Evolutionary conservation across 306 rosid genomes (phyloP).

Genomic region (Trichosanthes truncata): DNA sequence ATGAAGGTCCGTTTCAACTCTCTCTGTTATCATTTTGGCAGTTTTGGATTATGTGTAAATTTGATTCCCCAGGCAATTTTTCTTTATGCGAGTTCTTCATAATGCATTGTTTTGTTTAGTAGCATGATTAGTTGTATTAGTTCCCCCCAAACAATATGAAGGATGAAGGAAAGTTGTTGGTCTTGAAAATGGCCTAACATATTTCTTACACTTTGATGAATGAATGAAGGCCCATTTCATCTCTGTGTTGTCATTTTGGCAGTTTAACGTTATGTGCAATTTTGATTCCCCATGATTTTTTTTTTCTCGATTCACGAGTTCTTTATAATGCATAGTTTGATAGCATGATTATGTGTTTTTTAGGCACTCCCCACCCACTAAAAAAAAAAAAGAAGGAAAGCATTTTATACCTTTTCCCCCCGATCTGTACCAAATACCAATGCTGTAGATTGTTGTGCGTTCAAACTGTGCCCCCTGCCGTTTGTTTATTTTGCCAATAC

Average conservation of each 20-base stretch:
- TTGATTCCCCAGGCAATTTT: not conserved
- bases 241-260: conserved; percentile 13
- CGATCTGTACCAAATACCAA: not conserved
- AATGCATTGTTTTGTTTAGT: not conserved
- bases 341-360: too few relatives aligned
- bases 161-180: not conserved
- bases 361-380: too few relatives aligned
- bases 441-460: not conserved
- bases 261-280: not conserved
- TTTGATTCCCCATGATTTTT: too few relatives aligned
- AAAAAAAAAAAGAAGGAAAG: not conserved
- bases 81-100: not conserved
- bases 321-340: too few relatives aligned
- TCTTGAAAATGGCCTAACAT: not conserved
- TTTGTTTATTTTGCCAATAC: not conserved
- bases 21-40: conserved; percentile 14
- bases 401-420: not conserved
- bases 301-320: too few relatives aligned
- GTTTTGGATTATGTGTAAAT: conserved; percentile 22
- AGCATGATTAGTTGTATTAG: not conserved
- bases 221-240: conserved; percentile 26
- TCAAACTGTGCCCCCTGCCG: not conserved
- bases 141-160: not conserved
- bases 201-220: conserved; percentile 7
- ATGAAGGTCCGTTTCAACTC: conserved; percentile 29